Evolutionary conservation across 1,139 yeast genomes (phyloP), one percentile per base, ranked within the genome.

Genomic region (Spathaspora sp.): DNA sequence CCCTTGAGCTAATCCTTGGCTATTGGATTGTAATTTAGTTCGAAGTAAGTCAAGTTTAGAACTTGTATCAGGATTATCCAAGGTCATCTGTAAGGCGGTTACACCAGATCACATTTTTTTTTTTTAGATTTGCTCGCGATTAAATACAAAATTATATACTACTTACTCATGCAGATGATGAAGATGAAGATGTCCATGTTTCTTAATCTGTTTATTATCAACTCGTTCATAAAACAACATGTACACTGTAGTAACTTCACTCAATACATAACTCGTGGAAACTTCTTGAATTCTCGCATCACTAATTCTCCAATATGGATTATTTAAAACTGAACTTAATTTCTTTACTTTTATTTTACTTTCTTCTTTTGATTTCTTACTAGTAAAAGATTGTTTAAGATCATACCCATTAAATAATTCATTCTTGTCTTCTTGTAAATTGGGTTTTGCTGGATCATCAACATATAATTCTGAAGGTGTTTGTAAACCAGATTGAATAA

Each of bases 281-380:
- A 79, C 83, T 60, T 89, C 97, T 43, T 79, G 68, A 3, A 86
- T 80, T 37, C 70, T 72, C 2, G 89, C 75, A 64, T 91, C 98
- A 52, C 95, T 88, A 25, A 90, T 81, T 56, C 88, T 77, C 98
- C 98, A 91, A 70, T 81, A 91, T 15, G 91, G 90, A 43, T 78
- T 74, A 49, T 80, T 81, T 7, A 74, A 59, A 20, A 77, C 66
- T 11, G 83, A 74, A 8, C 82, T 78, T 9, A 84, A 68, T 53
- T 77, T 82, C 55, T 74, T 78, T 68, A 74, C 65, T 52, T 72
- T 74, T 37, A 71, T 65, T 42, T 66, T 62, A 42, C 46, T 45
- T 13, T 45, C 46, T n/a, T 45, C 46, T 4, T 41, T 29, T 7
- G 23, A 44, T 29, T 46, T 39, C 11, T 40, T 29, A 9, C 15